Conservation (phyloP, 2,329 filamentous ascomycete species). For the Sclerotiophoma versabilis region DNA sequence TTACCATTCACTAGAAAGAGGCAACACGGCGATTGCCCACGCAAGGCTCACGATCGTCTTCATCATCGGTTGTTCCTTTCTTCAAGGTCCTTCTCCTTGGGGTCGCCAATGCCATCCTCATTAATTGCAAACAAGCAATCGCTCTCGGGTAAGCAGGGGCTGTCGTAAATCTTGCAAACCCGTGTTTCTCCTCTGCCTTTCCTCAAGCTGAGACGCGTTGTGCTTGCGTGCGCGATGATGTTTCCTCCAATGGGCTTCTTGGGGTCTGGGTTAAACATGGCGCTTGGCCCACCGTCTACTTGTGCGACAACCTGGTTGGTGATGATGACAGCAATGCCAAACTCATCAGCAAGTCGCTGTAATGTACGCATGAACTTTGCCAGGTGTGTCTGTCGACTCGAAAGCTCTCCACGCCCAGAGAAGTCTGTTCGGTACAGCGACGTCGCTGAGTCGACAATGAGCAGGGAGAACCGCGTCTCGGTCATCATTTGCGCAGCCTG, state of each 20-base stretch:
- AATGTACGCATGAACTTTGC: slow-evolving; percentile 88
- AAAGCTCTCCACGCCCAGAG: slow-evolving; percentile 93
- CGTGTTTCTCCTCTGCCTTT: slow-evolving; percentile 95
- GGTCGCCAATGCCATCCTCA: slow-evolving; percentile 95
- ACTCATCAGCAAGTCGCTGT: slow-evolving; percentile 78
- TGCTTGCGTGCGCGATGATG: slow-evolving; percentile 97
- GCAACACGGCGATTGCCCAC: background rate
- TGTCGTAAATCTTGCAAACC: slow-evolving; percentile 99
- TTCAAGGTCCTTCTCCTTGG: slow-evolving; percentile 92
- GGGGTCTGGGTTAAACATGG: slow-evolving; percentile 99
- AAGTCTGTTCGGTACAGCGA: slow-evolving; percentile 97
- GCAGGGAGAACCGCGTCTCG: slow-evolving; percentile 93
- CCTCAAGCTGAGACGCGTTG: slow-evolving; percentile 91
- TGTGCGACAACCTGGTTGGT: slow-evolving; percentile 99
- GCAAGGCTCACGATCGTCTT: background rate
- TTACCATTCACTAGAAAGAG: background rate
- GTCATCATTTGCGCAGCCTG: slow-evolving; percentile 99
- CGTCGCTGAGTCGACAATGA: slow-evolving; percentile 95
- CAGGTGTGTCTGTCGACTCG: slow-evolving; percentile 87
- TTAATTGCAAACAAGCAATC: slow-evolving; percentile 97
- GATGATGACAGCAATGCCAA: slow-evolving; percentile 97
- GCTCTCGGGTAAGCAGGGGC: slow-evolving; percentile 93
- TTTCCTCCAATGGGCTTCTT: slow-evolving; percentile 99
- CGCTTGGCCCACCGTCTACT: slow-evolving; percentile 91
- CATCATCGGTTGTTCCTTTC: slow-evolving; percentile 57